These are phyloP conservation scores for Sordariomycetes sp. DNA, from an alignment of 2,329 filamentous ascomycete genomes.

Conservation along the genomic window DNA sequence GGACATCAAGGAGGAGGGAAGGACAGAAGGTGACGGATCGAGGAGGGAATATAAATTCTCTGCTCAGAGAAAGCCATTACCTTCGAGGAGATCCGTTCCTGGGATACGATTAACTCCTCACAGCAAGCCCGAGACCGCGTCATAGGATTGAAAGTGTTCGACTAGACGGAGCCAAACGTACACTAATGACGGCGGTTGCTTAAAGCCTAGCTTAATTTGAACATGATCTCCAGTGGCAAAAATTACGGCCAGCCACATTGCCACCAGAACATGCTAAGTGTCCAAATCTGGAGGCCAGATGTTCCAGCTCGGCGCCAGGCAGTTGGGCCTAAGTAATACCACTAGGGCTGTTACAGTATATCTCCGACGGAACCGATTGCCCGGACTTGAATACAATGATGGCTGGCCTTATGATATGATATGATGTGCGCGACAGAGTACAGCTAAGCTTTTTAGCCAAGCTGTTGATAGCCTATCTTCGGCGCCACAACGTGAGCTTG, in stretches of 20 bases:
- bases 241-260: neutral
- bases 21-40: too few relatives aligned
- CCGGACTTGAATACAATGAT: neutral
- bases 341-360: neutral
- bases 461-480: neutral
- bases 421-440: neutral
- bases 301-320: neutral
- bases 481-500: neutral
- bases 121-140: neutral
- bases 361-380: neutral
- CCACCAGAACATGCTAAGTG: neutral
- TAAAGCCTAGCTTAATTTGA: neutral
- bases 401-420: neutral
- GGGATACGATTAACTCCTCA: neutral
- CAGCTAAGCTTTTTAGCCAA: neutral
- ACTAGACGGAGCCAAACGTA: neutral
- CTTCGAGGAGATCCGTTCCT: neutral
- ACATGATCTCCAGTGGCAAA: neutral
- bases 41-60: too few relatives aligned
- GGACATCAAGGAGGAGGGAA: neutral
- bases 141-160: neutral
- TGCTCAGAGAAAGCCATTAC: too few relatives aligned
- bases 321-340: neutral
- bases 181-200: neutral
- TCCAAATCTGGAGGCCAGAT: neutral